These are phyloP conservation scores for Krasilnikovozyma curviuscula DNA, from an alignment of 768 basidiomycete species.

Conservation along the genomic window DNA sequence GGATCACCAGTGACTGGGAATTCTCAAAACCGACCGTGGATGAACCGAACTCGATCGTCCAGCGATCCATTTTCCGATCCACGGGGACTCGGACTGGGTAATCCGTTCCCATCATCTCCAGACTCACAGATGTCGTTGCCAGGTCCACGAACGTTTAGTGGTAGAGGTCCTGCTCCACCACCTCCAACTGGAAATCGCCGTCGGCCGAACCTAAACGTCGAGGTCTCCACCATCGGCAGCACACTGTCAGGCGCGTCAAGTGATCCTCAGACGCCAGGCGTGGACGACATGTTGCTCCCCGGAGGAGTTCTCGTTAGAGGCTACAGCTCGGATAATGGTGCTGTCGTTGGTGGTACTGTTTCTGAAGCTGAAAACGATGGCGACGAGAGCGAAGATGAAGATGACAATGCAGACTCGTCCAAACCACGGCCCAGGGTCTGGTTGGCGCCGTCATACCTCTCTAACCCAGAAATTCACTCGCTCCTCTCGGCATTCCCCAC, in stretches of 20 bases:
- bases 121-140: neutral
- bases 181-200: neutral
- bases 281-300: neutral
- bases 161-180: conserved; percentile 2
- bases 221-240: neutral
- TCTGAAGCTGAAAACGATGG: neutral
- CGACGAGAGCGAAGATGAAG: neutral
- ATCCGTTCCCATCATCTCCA: neutral
- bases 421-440: conserved; percentile 1
- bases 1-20: too few relatives aligned
- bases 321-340: neutral
- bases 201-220: neutral
- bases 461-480: neutral
- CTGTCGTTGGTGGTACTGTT: neutral
- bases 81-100: neutral
- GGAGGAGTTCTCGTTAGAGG: neutral
- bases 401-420: neutral
- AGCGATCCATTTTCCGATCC: conserved; percentile 11
- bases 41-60: conserved; percentile 1
- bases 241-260: neutral
- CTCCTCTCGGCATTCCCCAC: neutral
- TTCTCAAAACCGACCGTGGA: too few relatives aligned
- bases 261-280: neutral
- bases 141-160: neutral
- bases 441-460: neutral